Evolutionary conservation across 768 basidiomycete species (phyloP).

Genomic region (Boletus speciosus): DNA sequence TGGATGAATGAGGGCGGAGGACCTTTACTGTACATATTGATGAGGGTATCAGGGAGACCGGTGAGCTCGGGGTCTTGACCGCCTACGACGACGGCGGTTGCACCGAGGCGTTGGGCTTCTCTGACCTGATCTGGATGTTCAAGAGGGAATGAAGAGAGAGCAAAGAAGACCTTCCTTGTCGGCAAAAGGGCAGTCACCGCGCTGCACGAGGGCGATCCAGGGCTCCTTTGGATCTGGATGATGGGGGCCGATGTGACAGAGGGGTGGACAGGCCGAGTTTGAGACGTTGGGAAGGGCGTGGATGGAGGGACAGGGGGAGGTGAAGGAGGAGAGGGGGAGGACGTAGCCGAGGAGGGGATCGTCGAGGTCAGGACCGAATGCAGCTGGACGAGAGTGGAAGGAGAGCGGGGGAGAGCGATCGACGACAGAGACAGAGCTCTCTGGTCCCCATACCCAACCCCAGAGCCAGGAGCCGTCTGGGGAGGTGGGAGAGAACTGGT

Average conservation of each 20-base stretch:
- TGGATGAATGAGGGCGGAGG: slow-evolving; percentile 34
- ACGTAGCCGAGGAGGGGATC: slow-evolving; percentile 71
- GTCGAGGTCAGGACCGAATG: slow-evolving; percentile 70
- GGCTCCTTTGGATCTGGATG: slow-evolving; percentile 60
- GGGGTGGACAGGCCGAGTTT: slow-evolving; percentile 65
- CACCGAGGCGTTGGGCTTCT: slow-evolving; percentile 68
- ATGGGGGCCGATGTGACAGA: slow-evolving; percentile 56
- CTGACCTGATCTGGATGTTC: slow-evolving; percentile 34
- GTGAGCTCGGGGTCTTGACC: slow-evolving; percentile 65
- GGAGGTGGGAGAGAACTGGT: slow-evolving; percentile 38
- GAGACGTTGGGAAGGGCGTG: background rate
- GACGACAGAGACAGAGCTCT: slow-evolving; percentile 70
- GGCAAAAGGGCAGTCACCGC: slow-evolving; percentile 88
- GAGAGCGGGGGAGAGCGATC: slow-evolving; percentile 69
- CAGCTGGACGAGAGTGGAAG: slow-evolving; percentile 68
- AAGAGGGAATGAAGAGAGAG: slow-evolving; percentile 14
- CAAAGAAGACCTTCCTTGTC: slow-evolving; percentile 60
- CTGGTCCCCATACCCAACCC: slow-evolving; percentile 68
- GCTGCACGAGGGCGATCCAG: slow-evolving; percentile 90
- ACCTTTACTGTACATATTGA: slow-evolving; percentile 95
- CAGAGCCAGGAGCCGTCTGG: slow-evolving; percentile 52
- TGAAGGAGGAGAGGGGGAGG: slow-evolving; percentile 66
- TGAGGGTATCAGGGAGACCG: slow-evolving; percentile 69
- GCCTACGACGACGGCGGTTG: slow-evolving; percentile 88
- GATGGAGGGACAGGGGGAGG: slow-evolving; percentile 42